Conservation (phyloP, 805 yeast species). For the Saccharomycopsis malanga region DNA sequence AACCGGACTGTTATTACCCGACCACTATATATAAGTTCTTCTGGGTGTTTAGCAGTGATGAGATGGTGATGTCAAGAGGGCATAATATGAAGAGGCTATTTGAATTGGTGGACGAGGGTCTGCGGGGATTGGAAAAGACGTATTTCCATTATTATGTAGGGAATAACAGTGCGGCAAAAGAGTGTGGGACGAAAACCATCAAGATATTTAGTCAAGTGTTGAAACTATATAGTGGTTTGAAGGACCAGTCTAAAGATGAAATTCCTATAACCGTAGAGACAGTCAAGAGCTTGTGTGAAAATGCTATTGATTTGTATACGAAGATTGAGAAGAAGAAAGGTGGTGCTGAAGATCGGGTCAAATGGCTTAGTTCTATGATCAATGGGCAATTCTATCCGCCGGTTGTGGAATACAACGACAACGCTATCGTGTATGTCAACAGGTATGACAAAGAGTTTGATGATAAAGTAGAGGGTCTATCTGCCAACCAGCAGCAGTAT, state of each 20-base stretch:
- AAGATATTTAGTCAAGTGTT: not conserved
- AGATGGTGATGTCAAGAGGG: too few species aligned
- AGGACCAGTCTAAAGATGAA: too few species aligned
- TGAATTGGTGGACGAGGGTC: not conserved
- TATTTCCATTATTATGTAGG: not conserved
- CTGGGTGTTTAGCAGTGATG: too few species aligned
- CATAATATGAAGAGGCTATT: too few species aligned
- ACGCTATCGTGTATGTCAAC: not conserved
- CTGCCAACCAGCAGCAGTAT: conserved; percentile 2
- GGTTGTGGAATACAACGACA: not conserved
- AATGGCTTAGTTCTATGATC: conserved; percentile 18
- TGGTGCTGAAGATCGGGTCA: not conserved
- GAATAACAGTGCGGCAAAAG: not conserved
- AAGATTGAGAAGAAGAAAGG: not conserved
- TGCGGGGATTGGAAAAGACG: not conserved
- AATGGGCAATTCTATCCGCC: conserved; percentile 17
- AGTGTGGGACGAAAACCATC: not conserved
- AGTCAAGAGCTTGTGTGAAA: not conserved
- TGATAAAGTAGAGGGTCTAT: not conserved
- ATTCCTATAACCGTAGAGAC: not conserved
- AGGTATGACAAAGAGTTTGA: not conserved
- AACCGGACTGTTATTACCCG: too few species aligned
- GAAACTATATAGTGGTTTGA: not conserved
- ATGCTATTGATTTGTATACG: not conserved
- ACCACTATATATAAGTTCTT: too few species aligned